These are phyloP conservation scores for Rubus parviflorus DNA, from an alignment of 306 rosid genomes.

Conservation along the genomic window DNA sequence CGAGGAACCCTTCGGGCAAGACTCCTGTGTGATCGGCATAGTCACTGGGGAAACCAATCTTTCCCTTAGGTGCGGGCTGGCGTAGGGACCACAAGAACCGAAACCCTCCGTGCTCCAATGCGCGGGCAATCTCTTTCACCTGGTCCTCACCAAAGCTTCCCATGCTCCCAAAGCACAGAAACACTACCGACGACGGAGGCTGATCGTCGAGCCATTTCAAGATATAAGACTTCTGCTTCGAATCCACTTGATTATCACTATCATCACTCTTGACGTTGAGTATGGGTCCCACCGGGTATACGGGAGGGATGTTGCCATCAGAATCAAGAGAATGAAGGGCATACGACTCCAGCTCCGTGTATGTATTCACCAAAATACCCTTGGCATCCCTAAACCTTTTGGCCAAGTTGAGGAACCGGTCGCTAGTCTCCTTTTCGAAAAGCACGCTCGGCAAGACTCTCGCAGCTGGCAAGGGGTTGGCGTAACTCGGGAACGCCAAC, in stretches of 20 bases:
- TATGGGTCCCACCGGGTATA: conserved; percentile 28
- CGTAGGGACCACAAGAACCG: conserved; percentile 29
- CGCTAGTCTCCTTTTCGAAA: neutral
- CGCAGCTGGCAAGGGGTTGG: conserved; percentile 15
- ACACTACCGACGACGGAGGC: neutral
- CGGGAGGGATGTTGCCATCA: neutral
- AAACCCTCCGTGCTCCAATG: neutral
- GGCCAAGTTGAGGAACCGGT: neutral
- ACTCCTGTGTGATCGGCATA: neutral
- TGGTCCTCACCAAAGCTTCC: conserved; percentile 15
- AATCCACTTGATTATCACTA: neutral
- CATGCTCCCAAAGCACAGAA: conserved; percentile 24
- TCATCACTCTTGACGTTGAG: conserved; percentile 5
- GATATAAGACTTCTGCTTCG: neutral
- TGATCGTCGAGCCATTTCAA: conserved; percentile 23
- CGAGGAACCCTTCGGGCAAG: conserved; percentile 21
- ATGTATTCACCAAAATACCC: conserved; percentile 29
- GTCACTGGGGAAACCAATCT: neutral
- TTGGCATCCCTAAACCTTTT: conserved; percentile 18
- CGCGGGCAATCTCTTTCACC: conserved; percentile 6
- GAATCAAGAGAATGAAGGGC: neutral
- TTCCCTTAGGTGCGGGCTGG: neutral
- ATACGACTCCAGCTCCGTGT: conserved; percentile 16
- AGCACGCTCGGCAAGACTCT: neutral
- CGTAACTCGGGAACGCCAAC: conserved; percentile 27